A percentile compares a stretch with the other conserved stretches of the same genome.
Evolutionary conservation across 768 basidiomycete genomes (phyloP).

Genomic region (Paxillus involutus): DNA sequence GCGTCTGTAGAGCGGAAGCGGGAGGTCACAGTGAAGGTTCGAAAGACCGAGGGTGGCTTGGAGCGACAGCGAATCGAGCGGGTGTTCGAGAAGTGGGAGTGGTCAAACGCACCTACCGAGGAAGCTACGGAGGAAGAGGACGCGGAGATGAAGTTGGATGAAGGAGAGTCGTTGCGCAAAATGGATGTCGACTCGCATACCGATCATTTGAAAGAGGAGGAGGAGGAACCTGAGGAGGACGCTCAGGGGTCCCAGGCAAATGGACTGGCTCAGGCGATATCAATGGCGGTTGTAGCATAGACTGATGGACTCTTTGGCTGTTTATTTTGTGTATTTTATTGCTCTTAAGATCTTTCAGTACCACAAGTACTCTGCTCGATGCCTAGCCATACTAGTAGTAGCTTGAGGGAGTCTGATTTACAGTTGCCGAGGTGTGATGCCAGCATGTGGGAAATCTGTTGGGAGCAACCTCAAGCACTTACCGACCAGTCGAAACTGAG

Average conservation of each 20-base stretch:
- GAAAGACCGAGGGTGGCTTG: slow-evolving; percentile 53
- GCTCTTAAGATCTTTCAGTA: no score
- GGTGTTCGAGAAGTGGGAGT: slow-evolving; percentile 65
- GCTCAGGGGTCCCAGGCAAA: background rate
- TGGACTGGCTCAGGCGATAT: slow-evolving; percentile 7
- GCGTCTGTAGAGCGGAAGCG: slow-evolving; percentile 45
- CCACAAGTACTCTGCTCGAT: no score
- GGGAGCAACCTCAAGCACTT: background rate
- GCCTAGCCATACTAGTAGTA: no score
- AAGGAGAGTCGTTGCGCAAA: slow-evolving; percentile 6
- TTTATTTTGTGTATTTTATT: slow-evolving; percentile 6
- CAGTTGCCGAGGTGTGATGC: no score
- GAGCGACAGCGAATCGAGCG: slow-evolving; percentile 76
- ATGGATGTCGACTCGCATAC: slow-evolving; percentile 3
- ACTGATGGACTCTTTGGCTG: background rate
- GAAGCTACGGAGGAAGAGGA: slow-evolving; percentile 13
- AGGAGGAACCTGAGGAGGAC: slow-evolving; percentile 6
- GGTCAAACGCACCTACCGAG: slow-evolving; percentile 32
- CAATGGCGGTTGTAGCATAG: slow-evolving; percentile 17
- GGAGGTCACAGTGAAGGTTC: slow-evolving; percentile 56
- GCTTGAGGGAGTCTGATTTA: no score
- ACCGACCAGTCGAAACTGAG: background rate
- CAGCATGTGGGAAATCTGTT: slow-evolving; percentile 2
- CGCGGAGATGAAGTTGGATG: slow-evolving; percentile 32
- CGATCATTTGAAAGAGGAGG: slow-evolving; percentile 8